Evolutionary conservation across 495 filamentous ascomycete genomes (phyloP), one percentile per base, ranked within the genome.

Genomic region (Hypomontagnella submonticulosa): DNA sequence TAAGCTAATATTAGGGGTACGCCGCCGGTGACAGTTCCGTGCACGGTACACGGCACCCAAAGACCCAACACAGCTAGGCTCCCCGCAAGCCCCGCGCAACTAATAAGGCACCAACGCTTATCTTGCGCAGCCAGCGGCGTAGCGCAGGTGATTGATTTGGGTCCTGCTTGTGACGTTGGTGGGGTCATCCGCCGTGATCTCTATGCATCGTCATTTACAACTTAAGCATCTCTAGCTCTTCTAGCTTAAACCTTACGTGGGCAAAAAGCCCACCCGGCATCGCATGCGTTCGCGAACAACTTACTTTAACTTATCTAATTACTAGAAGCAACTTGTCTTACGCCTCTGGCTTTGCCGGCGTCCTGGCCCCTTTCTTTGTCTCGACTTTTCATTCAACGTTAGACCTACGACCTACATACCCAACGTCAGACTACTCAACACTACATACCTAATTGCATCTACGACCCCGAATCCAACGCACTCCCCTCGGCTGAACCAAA

Each of bases 101-200:
- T 53, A 67, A 62, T 67, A 67, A 67, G 64, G 58, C 64, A 67
- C 47, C 63, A 61, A 60, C 41, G 46, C 63, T 57, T 66, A 61
- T 57, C 58, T n/a, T 36, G 23, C 41, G 2, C 23, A 27, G 23
- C 23, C 23, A 27, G 23, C 27, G 20, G 38, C 46, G 30, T 38
- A 40, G 41, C 27, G 53, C 54, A 63, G 58, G 65, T 63, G 65
- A 63, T 66, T 50, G 27, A 36, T 42, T 49, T 54, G 20, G 11
- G 7, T 18, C n/a, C 48, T 42, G 56, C 66, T 61, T 69, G 66
- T 69, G 66, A 69, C 66, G 66, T 69, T 69, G 33, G 66, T 55
- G 66, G 66, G 66, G 66, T 69, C 60, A 64, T 61, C 43, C 37
- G 60, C 43, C 60, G 60, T 64, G 66, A 69, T 64, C 55, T 63